Percentiles rank a stretch among this genome's conserved stretches.
These are phyloP conservation scores for Lactarius vividus DNA, from an alignment of 768 basidiomycete genomes.

Conservation along the genomic window DNA sequence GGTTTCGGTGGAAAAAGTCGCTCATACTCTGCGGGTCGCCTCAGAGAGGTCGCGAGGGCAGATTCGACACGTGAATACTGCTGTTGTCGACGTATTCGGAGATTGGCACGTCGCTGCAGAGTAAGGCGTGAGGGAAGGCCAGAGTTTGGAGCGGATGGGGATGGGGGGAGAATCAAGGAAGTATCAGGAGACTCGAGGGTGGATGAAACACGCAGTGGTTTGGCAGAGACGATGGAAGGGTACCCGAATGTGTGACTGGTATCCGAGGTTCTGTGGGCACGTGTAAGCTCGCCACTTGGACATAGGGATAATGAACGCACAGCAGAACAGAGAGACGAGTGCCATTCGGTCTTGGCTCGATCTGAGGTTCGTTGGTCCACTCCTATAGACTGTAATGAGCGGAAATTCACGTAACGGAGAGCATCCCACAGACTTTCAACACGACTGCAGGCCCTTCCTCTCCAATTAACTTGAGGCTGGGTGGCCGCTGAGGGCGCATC, in stretches of 20 bases:
- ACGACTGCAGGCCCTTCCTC: conserved; percentile 12
- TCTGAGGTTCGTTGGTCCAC: conserved; percentile 10
- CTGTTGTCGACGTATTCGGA: conserved; percentile 14
- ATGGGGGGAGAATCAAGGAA: not conserved
- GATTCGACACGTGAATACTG: conserved; percentile 22
- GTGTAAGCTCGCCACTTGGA: not conserved
- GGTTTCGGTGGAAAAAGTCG: conserved; percentile 13
- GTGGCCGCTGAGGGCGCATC: conserved; percentile 7
- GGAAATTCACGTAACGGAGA: not conserved
- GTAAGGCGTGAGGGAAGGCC: not conserved
- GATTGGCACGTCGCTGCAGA: conserved; percentile 6
- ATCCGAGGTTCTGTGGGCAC: conserved; percentile 10
- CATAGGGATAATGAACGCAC: conserved; percentile 1
- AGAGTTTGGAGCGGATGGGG: not conserved
- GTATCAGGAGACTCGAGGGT: not conserved
- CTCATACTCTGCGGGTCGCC: conserved; percentile 10
- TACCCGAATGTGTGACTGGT: not conserved
- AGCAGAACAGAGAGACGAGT: conserved; percentile 10
- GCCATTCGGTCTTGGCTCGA: not conserved
- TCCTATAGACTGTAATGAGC: conserved; percentile 9
- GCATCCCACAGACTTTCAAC: conserved; percentile 11
- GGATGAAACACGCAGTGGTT: not conserved
- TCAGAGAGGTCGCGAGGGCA: conserved; percentile 13
- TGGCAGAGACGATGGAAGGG: conserved; percentile 6
- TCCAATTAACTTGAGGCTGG: conserved; percentile 11